Evolutionary conservation across 495 filamentous ascomycete species (phyloP).

Genomic region (Massariosphaeria phaeospora): DNA sequence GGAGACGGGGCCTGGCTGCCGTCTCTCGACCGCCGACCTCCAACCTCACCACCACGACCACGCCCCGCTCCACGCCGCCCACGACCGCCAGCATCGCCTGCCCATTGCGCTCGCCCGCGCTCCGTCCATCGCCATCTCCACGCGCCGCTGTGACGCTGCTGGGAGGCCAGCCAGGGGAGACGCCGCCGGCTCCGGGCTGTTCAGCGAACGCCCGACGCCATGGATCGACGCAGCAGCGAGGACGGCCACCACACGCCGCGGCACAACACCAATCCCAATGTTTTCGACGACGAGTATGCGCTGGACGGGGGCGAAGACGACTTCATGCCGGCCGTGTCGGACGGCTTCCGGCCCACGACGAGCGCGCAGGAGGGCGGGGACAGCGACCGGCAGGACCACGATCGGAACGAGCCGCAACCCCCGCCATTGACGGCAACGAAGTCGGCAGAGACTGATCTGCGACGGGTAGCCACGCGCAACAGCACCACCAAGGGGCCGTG

Average conservation of each 20-base stretch:
- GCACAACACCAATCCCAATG: constrained; percentile 30
- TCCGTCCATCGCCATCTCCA: neutral
- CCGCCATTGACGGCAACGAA: constrained; percentile 5
- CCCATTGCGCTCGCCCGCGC: constrained; percentile 1
- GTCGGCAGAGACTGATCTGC: constrained; percentile 18
- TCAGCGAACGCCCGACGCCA: constrained; percentile 14
- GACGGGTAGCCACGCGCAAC: constrained; percentile 28
- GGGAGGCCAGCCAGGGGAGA: constrained; percentile 3
- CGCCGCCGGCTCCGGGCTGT: constrained; percentile 7
- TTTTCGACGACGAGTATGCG: constrained; percentile 43
- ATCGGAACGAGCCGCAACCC: constrained; percentile 13
- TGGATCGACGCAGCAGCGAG: constrained; percentile 29
- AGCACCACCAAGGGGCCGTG: constrained; percentile 25
- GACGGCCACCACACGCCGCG: constrained; percentile 18
- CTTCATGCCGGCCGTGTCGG: constrained; percentile 30
- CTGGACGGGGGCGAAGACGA: constrained; percentile 34
- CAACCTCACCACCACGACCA: constrained; percentile 8
- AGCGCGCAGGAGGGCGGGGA: neutral
- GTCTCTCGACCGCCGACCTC: constrained; percentile 13
- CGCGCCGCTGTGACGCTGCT: neutral
- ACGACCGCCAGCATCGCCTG: neutral
- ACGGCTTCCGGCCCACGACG: constrained; percentile 36
- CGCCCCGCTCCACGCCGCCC: constrained; percentile 12
- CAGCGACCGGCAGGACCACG: constrained; percentile 8
- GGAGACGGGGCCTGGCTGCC: constrained; percentile 8